Base-by-base conservation (phyloP, 2,329 filamentous ascomycete genomes). In the Aureobasidium musti region DNA sequence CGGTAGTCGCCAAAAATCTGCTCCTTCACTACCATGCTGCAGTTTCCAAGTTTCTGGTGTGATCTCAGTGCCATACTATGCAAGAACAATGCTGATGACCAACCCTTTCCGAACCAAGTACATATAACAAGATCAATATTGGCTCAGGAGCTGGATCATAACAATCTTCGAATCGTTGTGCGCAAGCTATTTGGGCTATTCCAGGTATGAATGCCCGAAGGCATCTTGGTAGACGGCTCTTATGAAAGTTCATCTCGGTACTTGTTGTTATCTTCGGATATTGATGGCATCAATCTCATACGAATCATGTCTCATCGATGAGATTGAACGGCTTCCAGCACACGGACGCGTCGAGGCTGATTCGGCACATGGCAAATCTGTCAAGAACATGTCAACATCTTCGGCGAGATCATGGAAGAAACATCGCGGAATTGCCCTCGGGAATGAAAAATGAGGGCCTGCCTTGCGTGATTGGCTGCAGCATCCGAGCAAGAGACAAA, bases 341-440 rank as follows among this genome's bases (percentile, higher is more conserved):
- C 56, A 59, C 54, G 54, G 54, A 45, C 54, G 39, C n/a, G 10
- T 47, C 26, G 30, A 43, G 37, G 37, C 54, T 30, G 30, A 19
- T n/a, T 7, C 56, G 41, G 41, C 41, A 59, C 56, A 59, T 59
- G 37, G 56, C 56, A 45, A 59, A 59, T 60, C 41, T 60, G 41
- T 47, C 56, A 47, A 6, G 23, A 14, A 63, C 28, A 63, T 50
- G 43, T 63, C 43, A 52, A 49, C 59, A 50, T 50, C 28, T 47
- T 35, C 59, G 59, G 45, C 59, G 33, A 63, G 14, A 63, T 63
- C 45, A 39, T 39, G 33, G 59, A 50, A 63, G 23, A 63, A 50
- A 19, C 45, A 50, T 63, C 17, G 30, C 59, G 45, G 59, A 50
- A 63, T 63, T 52, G 59, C 59, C 45, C 41, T 63, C 45, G 43